Conservation (phyloP, 345 rosid species). For the Ceriops zippeliana region DNA sequence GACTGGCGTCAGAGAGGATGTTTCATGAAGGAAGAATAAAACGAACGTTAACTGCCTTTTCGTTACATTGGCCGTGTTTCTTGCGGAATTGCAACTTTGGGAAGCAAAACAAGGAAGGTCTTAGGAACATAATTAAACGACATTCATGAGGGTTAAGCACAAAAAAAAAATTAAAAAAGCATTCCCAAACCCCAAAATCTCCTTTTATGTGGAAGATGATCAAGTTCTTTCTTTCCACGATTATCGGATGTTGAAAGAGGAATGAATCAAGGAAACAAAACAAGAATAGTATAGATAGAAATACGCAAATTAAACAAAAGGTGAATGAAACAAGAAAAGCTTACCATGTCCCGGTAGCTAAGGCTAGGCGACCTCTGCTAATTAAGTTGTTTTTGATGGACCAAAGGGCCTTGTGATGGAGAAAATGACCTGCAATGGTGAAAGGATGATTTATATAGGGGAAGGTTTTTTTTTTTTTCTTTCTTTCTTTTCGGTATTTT, state of each 20-base stretch:
- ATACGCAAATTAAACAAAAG: neutral
- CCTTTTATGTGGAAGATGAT: too few relatives aligned
- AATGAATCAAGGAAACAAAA: neutral
- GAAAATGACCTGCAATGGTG: too few relatives aligned
- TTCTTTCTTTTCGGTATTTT: too few relatives aligned
- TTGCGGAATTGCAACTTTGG: neutral
- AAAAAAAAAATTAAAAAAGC: neutral
- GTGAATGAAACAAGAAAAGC: neutral
- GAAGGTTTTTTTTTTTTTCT: too few relatives aligned
- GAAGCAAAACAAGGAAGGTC: too few relatives aligned
- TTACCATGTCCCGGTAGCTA: too few relatives aligned
- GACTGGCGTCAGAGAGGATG: neutral
- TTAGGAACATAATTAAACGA: neutral
- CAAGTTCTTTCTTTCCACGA: too few relatives aligned
- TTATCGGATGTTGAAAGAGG: too few relatives aligned
- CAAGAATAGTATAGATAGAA: neutral
- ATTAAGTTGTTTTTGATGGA: too few relatives aligned
- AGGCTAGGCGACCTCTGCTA: too few relatives aligned
- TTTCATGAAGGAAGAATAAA: neutral
- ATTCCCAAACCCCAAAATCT: too few relatives aligned
- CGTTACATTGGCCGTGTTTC: conserved; percentile 17
- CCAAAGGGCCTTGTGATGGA: too few relatives aligned
- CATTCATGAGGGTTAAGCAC: neutral
- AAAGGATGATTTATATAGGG: conserved; percentile 21
- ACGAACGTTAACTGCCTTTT: conserved; percentile 24